Percentiles rank a stretch among this genome's conserved stretches.
These are phyloP conservation scores for Clausena lansium DNA, from an alignment of 345 rosid species.

Conservation along the genomic window DNA sequence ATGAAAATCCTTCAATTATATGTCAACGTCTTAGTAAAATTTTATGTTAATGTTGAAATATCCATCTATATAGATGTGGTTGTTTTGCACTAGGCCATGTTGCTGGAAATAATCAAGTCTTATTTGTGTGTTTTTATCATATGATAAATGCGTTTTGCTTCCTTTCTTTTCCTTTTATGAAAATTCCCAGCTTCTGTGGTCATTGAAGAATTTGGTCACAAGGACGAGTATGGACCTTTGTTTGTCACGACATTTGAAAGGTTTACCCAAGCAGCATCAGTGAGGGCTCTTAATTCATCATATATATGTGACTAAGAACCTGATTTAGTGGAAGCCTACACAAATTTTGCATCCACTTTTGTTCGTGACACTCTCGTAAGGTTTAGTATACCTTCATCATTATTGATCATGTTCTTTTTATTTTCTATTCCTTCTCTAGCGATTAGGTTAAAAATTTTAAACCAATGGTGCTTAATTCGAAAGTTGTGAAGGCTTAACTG, in stretches of 20 bases:
- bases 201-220: slow-evolving; percentile 86
- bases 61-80: background rate
- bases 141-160: background rate
- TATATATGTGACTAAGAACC: slow-evolving; percentile 98
- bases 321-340: slow-evolving; percentile 91
- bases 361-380: slow-evolving; percentile 75
- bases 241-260: slow-evolving; percentile 79
- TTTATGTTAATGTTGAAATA: background rate
- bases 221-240: slow-evolving; percentile 76
- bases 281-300: slow-evolving; percentile 82
- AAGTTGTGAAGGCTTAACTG: background rate
- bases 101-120: background rate
- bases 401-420: slow-evolving; percentile 3
- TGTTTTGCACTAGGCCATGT: background rate
- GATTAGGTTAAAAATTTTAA: too few relatives aligned
- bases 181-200: slow-evolving; percentile 73
- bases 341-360: slow-evolving; percentile 79
- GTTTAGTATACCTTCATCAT: slow-evolving; percentile 38
- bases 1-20: background rate
- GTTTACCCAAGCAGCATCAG: slow-evolving; percentile 76
- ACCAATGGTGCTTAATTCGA: too few relatives aligned
- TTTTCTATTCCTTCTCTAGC: background rate
- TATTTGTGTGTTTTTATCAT: background rate
- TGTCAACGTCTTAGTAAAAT: background rate
- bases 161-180: background rate